Evolutionary conservation across 805 yeast genomes (phyloP).

Genomic region (Candida coleopterorum): DNA sequence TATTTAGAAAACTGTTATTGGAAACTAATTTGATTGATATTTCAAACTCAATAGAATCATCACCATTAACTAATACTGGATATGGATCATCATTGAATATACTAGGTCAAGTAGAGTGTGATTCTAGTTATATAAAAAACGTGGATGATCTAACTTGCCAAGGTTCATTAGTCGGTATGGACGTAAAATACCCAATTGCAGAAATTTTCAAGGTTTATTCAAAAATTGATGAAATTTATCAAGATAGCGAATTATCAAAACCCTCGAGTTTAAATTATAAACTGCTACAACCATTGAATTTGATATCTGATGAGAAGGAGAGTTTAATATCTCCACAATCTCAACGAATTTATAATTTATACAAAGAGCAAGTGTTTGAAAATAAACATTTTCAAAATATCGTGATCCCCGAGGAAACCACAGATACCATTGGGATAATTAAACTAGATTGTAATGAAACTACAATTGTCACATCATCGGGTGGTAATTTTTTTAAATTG

Average conservation of each 20-base stretch:
- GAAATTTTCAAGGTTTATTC: constrained; percentile 21
- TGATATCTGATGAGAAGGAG: neutral
- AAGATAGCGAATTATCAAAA: constrained; percentile 17
- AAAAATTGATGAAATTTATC: constrained; percentile 18
- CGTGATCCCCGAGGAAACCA: constrained; percentile 11
- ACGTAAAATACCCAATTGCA: constrained; percentile 23
- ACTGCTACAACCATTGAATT: neutral
- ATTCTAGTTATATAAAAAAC: constrained; percentile 31
- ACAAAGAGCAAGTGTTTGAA: constrained; percentile 6
- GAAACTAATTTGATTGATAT: constrained; percentile 10
- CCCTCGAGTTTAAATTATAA: constrained; percentile 28
- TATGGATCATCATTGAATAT: constrained; percentile 41
- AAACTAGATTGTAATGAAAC: constrained; percentile 13
- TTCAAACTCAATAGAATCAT: constrained; percentile 28
- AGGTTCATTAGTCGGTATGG: constrained; percentile 16
- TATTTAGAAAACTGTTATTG: constrained; percentile 24
- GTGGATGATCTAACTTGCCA: neutral
- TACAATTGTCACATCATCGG: constrained; percentile 42
- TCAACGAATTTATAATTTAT: constrained; percentile 9
- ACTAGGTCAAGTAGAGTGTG: constrained; percentile 41
- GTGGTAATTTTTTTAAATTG: constrained; percentile 48
- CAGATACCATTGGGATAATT: constrained; percentile 46
- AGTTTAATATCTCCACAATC: constrained; percentile 6
- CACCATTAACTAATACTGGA: constrained; percentile 46
- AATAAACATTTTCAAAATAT: neutral